Evolutionary conservation across 257 asterid genomes (phyloP).

Genomic region (Asclepias syriaca): DNA sequence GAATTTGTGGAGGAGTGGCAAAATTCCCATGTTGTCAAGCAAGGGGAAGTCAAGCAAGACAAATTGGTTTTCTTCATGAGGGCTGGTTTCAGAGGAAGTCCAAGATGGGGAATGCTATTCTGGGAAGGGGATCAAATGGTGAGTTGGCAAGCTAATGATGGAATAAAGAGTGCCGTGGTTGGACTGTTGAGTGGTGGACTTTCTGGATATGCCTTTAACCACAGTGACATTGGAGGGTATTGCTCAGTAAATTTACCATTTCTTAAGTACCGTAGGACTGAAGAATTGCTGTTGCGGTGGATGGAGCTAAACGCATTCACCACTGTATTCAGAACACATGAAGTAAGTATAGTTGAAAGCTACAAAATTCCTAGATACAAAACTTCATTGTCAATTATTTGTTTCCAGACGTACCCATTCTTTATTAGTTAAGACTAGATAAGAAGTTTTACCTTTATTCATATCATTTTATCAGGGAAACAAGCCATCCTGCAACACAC

Average conservation of each 20-base stretch:
- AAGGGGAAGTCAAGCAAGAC: slow-evolving; percentile 39
- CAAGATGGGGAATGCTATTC: slow-evolving; percentile 77
- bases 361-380: background rate
- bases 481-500: slow-evolving; percentile 71
- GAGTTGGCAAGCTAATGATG: slow-evolving; percentile 96
- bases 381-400: background rate
- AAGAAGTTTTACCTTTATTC: background rate
- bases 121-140: slow-evolving; percentile 99
- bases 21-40: slow-evolving; percentile 29
- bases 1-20: slow-evolving; percentile 85
- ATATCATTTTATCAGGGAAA: slow-evolving; percentile 52
- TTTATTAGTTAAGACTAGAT: background rate
- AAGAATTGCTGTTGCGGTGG: slow-evolving; percentile 89
- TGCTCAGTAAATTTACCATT: slow-evolving; percentile 73
- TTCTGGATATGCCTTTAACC: slow-evolving; percentile 87
- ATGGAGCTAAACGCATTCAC: slow-evolving; percentile 93
- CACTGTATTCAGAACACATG: slow-evolving; percentile 83
- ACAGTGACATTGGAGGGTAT: slow-evolving; percentile 95
- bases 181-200: slow-evolving; percentile 87
- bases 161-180: slow-evolving; percentile 85
- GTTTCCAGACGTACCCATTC: background rate
- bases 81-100: slow-evolving; percentile 79
- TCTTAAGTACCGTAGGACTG: slow-evolving; percentile 66
- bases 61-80: slow-evolving; percentile 87
- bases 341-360: slow-evolving; percentile 44